Evolutionary conservation across 2,329 filamentous ascomycete genomes (phyloP).

Genomic region (Aspergillus uvarum): DNA sequence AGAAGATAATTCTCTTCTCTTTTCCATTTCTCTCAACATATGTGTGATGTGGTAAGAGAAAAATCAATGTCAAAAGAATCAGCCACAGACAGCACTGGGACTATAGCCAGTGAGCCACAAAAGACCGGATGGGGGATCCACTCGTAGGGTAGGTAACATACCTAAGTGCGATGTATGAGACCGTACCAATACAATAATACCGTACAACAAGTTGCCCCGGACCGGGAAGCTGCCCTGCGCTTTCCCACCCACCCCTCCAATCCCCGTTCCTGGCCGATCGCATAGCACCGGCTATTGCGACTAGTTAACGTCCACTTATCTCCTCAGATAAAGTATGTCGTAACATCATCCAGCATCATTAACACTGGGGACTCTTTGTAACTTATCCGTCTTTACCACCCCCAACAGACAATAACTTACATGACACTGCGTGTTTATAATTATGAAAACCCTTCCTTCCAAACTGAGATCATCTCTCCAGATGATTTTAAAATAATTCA

Average conservation of each 20-base stretch:
- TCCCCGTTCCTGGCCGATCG: conserved; percentile 28
- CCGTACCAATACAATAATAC: conserved; percentile 5
- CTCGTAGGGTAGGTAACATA: background rate
- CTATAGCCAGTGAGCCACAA: no score
- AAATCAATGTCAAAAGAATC: no score
- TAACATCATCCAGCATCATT: background rate
- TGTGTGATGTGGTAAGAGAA: no score
- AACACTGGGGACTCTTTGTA: background rate
- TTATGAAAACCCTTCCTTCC: background rate
- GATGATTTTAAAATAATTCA: background rate
- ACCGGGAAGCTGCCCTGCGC: conserved; percentile 11
- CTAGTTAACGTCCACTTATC: background rate
- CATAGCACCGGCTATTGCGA: conserved; percentile 23
- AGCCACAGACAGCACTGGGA: no score
- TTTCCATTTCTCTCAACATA: no score
- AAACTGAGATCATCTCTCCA: background rate
- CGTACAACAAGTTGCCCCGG: conserved; percentile 14
- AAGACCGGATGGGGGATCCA: no score
- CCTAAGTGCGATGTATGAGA: conserved; percentile 5
- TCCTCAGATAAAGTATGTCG: background rate
- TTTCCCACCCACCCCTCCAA: no score
- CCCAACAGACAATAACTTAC: background rate
- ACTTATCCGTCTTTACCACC: background rate
- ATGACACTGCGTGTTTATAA: background rate
- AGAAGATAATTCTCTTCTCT: background rate